Evolutionary conservation across 768 basidiomycete species (phyloP), one percentile per base, ranked within the genome.

Genomic region (Trametes sanguinea): DNA sequence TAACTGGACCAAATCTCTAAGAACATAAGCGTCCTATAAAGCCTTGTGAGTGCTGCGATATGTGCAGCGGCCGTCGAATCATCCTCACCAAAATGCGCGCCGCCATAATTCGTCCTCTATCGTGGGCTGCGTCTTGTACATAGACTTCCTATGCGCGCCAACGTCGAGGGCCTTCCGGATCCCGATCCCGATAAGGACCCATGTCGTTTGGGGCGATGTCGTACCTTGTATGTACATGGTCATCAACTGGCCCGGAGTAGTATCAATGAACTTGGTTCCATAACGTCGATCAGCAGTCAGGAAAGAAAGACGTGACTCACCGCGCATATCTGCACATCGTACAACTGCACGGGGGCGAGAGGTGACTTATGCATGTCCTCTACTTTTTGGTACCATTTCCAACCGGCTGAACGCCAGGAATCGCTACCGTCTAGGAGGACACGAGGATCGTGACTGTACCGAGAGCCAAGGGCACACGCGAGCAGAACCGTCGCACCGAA

Each of bases 401-500:
- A 89, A 0, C 86, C 86, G 22, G 78, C 72, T 9, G 83, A 82
- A 29, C 80, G 76, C 4, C 51, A 27, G 54, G 54, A 14, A 7
- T 39, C 14, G 11, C 17, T 54, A 9, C 39, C 43, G 51, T 53
- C 59, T 13, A 54, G 56, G 37, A 71, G 22, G 4, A 79, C 74
- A 14, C 78, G 67, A 0, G 71, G 69, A 66, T 82, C 78, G 56
- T 80, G 73, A 16, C 74, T 68, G 44, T 76, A 79, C 40, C 86
- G 80, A 0, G 89, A 77, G 2, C 81, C 92, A 17, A 85, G 76
- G 0, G 93, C 90, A 68, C 89, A 92, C 0, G 92, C 83, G 1
- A 91, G 78, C 5, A 94, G 76, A 29, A 91, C 80, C 0, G 83
- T 81, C 1, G 81, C 73, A 0, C 79, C 83, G 68, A 94, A 92